Conservation (phyloP, 2,329 filamentous ascomycete species). For the Teratosphaeria viscida region DNA sequence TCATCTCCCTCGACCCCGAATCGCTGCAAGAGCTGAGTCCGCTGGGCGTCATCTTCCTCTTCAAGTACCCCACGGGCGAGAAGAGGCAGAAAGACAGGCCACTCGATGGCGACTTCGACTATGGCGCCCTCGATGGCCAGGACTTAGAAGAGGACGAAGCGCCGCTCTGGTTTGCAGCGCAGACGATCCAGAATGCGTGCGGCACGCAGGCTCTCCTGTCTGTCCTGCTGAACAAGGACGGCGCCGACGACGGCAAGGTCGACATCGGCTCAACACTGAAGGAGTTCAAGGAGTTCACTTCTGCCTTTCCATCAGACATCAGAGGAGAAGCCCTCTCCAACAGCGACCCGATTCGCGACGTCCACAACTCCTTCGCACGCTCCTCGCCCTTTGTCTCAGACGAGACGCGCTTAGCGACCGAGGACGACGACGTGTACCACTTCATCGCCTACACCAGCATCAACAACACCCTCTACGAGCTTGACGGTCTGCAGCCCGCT, state of each 20-base stretch:
- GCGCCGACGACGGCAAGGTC: conserved; percentile 37
- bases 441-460: conserved; percentile 91
- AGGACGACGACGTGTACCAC: conserved; percentile 86
- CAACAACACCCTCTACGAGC: conserved; percentile 73
- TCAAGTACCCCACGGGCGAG: conserved; percentile 79
- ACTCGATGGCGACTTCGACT: conserved; percentile 72
- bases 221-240: conserved; percentile 73
- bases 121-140: conserved; percentile 51
- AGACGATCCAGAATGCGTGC: conserved; percentile 98
- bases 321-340: conserved; percentile 62
- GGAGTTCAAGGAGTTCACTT: conserved; percentile 82
- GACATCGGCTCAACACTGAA: conserved; percentile 61
- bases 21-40: conserved; percentile 51
- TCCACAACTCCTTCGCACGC: conserved; percentile 83
- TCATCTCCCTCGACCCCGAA: conserved; percentile 75
- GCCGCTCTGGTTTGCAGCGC: conserved; percentile 81
- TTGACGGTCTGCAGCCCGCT: conserved; percentile 86
- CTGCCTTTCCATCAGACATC: conserved; percentile 61
- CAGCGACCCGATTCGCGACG: conserved; percentile 46
- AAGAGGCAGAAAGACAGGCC: conserved; percentile 52
- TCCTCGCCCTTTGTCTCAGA: conserved; percentile 89
- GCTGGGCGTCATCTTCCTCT: conserved; percentile 88
- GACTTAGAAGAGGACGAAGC: conserved; percentile 12
- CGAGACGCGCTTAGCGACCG: conserved; percentile 60
- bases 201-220: conserved; percentile 91